Conservation (phyloP, 2,329 filamentous ascomycete species). For the Proliferodiscus dingleyae region DNA sequence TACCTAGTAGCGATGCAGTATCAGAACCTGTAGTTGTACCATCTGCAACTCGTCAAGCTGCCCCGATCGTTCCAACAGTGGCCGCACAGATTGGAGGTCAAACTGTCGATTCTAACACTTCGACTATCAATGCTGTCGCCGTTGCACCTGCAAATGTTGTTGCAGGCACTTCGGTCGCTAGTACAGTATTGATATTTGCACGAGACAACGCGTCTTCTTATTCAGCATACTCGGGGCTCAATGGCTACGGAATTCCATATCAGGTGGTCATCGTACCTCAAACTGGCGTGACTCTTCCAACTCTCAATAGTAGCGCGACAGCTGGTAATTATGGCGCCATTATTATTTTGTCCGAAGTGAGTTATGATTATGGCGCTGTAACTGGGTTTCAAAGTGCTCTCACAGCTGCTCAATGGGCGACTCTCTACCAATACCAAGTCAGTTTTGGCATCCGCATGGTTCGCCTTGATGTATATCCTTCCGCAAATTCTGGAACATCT, state of each 20-base stretch:
- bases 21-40: slow-evolving; percentile 5
- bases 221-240: slow-evolving; percentile 48
- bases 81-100: slow-evolving; percentile 12
- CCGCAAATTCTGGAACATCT: slow-evolving; percentile 40
- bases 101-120: slow-evolving; percentile 16
- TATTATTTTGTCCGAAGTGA: slow-evolving; percentile 35
- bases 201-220: slow-evolving; percentile 44
- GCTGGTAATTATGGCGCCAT: slow-evolving; percentile 57
- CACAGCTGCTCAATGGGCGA: slow-evolving; percentile 50
- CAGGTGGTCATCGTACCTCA: slow-evolving; percentile 51
- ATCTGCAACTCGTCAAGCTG: slow-evolving; percentile 6
- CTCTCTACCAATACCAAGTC: slow-evolving; percentile 52
- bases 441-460: slow-evolving; percentile 57
- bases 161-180: slow-evolving; percentile 19
- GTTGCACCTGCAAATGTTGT: slow-evolving; percentile 7
- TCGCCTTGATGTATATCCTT: slow-evolving; percentile 53
- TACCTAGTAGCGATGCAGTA: neutral
- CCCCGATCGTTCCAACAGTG: slow-evolving; percentile 10
- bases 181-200: slow-evolving; percentile 52
- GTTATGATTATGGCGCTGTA: slow-evolving; percentile 44
- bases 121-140: slow-evolving; percentile 1
- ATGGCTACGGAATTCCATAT: slow-evolving; percentile 57
- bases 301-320: slow-evolving; percentile 41
- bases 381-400: slow-evolving; percentile 32
- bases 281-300: slow-evolving; percentile 45